Evolutionary conservation across 2,329 filamentous ascomycete species (phyloP).

Genomic region (Metarhizium brunneum): DNA sequence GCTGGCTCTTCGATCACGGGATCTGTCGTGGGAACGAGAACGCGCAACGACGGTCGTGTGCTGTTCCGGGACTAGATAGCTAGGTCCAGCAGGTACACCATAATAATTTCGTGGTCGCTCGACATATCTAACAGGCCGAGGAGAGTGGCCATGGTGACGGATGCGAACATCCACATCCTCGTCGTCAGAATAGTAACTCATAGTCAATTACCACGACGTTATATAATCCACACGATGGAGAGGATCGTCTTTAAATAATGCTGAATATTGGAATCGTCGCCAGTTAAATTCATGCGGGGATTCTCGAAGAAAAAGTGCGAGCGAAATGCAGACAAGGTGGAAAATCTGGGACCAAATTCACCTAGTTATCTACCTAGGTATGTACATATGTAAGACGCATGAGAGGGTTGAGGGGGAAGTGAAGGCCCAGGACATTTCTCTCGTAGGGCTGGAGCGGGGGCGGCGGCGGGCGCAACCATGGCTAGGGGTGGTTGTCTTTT

Average conservation of each 20-base stretch:
- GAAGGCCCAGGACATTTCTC: background rate
- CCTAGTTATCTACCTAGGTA: no score
- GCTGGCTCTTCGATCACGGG: constrained; percentile 36
- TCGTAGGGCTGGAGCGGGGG: constrained; percentile 6
- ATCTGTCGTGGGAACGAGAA: constrained; percentile 29
- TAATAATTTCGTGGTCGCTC: constrained; percentile 30
- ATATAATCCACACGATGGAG: constrained; percentile 16
- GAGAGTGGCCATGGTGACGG: constrained; percentile 30
- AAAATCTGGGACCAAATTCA: no score
- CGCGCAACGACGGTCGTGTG: constrained; percentile 36
- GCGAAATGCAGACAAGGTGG: no score
- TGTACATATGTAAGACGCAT: no score
- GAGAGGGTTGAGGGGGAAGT: no score
- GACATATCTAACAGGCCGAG: constrained; percentile 36
- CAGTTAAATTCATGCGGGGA: no score
- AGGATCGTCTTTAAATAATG: no score
- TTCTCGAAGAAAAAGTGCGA: no score
- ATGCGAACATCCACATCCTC: constrained; percentile 46
- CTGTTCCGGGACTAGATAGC: constrained; percentile 34
- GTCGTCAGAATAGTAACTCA: constrained; percentile 39
- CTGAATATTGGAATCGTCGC: no score
- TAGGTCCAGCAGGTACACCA: constrained; percentile 29
- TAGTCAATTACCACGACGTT: background rate
- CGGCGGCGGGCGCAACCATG: background rate
- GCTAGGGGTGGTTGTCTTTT: background rate